Evolutionary conservation across 2,329 filamentous ascomycete genomes (phyloP).

Genomic region (Stagonosporopsis chrysanthemi): DNA sequence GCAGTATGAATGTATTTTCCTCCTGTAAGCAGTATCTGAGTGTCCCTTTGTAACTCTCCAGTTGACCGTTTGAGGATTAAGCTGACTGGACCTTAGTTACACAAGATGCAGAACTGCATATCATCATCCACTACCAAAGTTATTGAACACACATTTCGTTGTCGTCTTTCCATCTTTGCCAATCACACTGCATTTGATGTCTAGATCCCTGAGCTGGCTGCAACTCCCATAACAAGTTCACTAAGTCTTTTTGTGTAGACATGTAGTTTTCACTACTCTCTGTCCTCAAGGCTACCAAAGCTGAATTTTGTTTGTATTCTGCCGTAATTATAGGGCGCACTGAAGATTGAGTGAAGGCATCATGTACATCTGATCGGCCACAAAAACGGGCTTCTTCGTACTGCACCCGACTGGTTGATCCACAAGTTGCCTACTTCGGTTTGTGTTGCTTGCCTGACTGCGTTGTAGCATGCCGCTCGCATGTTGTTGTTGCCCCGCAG

Average conservation of each 20-base stretch:
- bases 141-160: background rate
- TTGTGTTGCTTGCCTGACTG: background rate
- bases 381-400: too few relatives aligned
- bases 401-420: background rate
- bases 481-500: background rate
- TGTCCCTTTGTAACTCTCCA: background rate
- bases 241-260: too few relatives aligned
- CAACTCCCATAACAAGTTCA: too few relatives aligned
- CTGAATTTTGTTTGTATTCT: too few relatives aligned
- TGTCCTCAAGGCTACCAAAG: too few relatives aligned
- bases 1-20: background rate
- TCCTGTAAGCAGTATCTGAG: background rate
- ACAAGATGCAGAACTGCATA: constrained; percentile 1
- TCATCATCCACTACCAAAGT: background rate
- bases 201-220: too few relatives aligned
- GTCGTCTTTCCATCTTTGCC: too few relatives aligned
- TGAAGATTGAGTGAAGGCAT: too few relatives aligned
- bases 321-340: too few relatives aligned
- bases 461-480: background rate
- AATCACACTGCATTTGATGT: too few relatives aligned
- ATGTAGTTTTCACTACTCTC: too few relatives aligned
- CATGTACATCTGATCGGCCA: too few relatives aligned
- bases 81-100: background rate
- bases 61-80: background rate
- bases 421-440: background rate